A percentile compares a stretch with the other conserved stretches of the same genome.
Conservation (phyloP, 345 rosid genomes). For the Rubroshorea leprosula region DNA sequence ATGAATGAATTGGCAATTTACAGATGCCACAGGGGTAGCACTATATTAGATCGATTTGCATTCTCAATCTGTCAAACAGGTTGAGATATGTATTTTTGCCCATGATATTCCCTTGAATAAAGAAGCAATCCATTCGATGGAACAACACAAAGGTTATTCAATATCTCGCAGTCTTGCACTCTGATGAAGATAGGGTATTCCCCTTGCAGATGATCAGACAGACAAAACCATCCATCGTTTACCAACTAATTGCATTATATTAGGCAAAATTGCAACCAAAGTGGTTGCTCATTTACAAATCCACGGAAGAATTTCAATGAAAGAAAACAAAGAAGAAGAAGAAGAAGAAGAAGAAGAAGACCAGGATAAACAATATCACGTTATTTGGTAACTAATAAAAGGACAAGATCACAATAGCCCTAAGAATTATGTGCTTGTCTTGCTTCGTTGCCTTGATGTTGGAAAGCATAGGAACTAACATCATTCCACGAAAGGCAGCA, state of each 20-base stretch:
- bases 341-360: neutral
- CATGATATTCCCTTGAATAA: no score
- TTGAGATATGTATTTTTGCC: no score
- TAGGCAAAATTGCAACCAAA: constrained; percentile 39
- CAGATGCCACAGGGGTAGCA: no score
- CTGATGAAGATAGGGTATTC: no score
- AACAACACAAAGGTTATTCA: no score
- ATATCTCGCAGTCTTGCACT: no score
- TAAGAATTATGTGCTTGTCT: neutral
- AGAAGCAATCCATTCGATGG: no score
- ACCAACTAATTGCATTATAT: neutral
- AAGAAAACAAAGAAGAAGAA: neutral
- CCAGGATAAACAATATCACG: constrained; percentile 6
- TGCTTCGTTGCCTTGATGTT: constrained; percentile 16
- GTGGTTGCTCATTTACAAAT: constrained; percentile 40
- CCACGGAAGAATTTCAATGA: neutral
- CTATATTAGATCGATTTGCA: no score
- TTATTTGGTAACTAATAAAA: constrained; percentile 14
- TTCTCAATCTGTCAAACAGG: no score
- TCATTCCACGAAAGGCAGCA: constrained; percentile 60
- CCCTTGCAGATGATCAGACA: no score
- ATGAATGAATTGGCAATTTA: no score
- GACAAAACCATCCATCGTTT: no score
- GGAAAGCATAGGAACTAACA: constrained; percentile 29
- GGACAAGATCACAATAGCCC: neutral